A percentile compares a stretch with the other conserved stretches of the same genome.
Conservation (phyloP, 306 rosid species). For the Prunus mongolica region DNA sequence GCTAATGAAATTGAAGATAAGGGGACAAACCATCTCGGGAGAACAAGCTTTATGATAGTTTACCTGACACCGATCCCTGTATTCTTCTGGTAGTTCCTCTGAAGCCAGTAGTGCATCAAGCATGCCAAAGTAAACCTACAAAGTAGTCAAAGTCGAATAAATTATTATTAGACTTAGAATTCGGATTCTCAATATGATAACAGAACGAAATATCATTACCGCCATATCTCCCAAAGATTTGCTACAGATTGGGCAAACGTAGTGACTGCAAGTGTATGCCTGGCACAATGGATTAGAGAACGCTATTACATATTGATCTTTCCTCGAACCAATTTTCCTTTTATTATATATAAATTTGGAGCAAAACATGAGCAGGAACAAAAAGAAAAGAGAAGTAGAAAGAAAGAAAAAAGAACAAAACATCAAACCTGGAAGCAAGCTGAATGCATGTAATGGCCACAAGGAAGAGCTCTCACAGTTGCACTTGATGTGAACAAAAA, state of each 20-base stretch:
- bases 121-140: conserved; percentile 51
- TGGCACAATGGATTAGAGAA: conserved; percentile 22
- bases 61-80: conserved; percentile 41
- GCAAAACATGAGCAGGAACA: conserved; percentile 2
- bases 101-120: conserved; percentile 52
- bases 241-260: conserved; percentile 96
- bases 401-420: not conserved
- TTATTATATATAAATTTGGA: conserved; percentile 2
- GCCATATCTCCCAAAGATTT: conserved; percentile 97
- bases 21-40: not conserved
- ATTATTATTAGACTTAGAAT: too few species aligned
- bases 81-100: conserved; percentile 50
- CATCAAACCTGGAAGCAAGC: conserved; percentile 79
- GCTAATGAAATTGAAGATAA: not conserved
- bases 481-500: conserved; percentile 85
- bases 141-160: not conserved
- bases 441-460: conserved; percentile 96
- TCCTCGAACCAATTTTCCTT: conserved; percentile 4
- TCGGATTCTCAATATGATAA: not conserved
- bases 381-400: not conserved
- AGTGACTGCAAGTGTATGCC: conserved; percentile 94
- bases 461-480: conserved; percentile 81
- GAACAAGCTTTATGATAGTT: not conserved
- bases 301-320: not conserved
- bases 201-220: conserved; percentile 32